phyloP scores from a whole-genome alignment of 106 monocot species.

The Chionographis japonica region DNA sequence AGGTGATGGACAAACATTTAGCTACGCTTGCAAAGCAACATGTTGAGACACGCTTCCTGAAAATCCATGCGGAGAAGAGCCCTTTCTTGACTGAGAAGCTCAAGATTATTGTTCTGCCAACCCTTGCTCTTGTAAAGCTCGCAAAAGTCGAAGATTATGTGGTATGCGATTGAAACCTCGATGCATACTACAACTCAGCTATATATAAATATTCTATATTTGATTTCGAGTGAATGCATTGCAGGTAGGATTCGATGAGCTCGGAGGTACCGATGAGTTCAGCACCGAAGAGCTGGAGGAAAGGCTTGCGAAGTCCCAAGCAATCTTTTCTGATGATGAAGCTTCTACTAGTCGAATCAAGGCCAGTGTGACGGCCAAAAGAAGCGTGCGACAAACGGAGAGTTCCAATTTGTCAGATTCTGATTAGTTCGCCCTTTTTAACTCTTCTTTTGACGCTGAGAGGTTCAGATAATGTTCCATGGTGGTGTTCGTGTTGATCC shows the following conservation, averaged over 20 bases:
- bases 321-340: conserved; percentile 71
- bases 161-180: conserved; percentile 26
- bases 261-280: conserved; percentile 89
- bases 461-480: neutral
- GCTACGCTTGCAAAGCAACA: conserved; percentile 85
- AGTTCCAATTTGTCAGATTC: conserved; percentile 65
- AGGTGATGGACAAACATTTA: conserved; percentile 98
- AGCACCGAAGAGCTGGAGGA: conserved; percentile 92
- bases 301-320: conserved; percentile 70
- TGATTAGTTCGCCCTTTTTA: conserved; percentile 31
- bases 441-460: neutral
- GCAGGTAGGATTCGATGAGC: conserved; percentile 92
- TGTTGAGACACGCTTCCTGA: conserved; percentile 87
- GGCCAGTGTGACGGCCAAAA: conserved; percentile 21
- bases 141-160: conserved; percentile 97
- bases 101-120: conserved; percentile 76
- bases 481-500: too few relatives aligned
- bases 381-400: conserved; percentile 73
- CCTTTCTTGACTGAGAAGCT: conserved; percentile 94
- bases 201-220: neutral
- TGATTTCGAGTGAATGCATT: conserved; percentile 1
- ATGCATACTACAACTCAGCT: neutral
- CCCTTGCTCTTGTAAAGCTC: conserved; percentile 89
- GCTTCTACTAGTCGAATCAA: conserved; percentile 31
- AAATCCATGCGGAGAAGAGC: conserved; percentile 94